Evolutionary conservation across 1,139 yeast genomes (phyloP).

Genomic region (Sugiyamaella japonica): DNA sequence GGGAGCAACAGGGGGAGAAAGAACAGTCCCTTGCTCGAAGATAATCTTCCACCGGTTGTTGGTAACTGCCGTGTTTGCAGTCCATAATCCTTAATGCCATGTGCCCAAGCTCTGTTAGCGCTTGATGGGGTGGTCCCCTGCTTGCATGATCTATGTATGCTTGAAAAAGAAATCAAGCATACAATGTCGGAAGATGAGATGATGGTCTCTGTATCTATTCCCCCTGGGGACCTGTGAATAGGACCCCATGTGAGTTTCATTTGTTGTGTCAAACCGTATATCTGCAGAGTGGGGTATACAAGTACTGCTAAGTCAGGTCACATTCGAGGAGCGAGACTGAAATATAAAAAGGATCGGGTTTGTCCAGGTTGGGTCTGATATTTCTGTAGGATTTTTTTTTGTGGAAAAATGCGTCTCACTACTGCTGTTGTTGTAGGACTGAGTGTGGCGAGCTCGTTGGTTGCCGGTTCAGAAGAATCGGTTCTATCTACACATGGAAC

Average conservation of each 20-base stretch:
- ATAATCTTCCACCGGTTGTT: too few species aligned
- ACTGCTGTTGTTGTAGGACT: constrained; percentile 7
- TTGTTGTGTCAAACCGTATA: neutral
- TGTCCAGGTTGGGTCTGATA: neutral
- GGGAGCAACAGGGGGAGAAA: too few species aligned
- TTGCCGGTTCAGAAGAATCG: constrained; percentile 12
- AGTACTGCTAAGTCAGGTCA: neutral
- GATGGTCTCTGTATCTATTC: neutral
- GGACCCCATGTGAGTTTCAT: neutral
- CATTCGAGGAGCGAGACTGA: neutral
- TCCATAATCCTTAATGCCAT: neutral
- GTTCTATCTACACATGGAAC: neutral
- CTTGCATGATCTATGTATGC: neutral
- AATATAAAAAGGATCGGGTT: constrained; percentile 1
- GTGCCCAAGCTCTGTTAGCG: neutral
- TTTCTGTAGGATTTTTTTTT: neutral
- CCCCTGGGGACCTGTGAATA: neutral
- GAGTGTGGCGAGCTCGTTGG: constrained; percentile 8
- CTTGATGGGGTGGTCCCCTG: neutral
- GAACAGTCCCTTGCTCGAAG: too few species aligned
- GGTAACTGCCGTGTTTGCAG: too few species aligned
- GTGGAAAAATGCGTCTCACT: constrained; percentile 10
- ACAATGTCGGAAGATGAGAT: constrained; percentile 8
- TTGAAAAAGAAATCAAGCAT: neutral
- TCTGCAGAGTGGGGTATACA: neutral